phyloP scores from a whole-genome alignment of 176 grass and related monocot genomes.

The Elaeis guineensis region DNA sequence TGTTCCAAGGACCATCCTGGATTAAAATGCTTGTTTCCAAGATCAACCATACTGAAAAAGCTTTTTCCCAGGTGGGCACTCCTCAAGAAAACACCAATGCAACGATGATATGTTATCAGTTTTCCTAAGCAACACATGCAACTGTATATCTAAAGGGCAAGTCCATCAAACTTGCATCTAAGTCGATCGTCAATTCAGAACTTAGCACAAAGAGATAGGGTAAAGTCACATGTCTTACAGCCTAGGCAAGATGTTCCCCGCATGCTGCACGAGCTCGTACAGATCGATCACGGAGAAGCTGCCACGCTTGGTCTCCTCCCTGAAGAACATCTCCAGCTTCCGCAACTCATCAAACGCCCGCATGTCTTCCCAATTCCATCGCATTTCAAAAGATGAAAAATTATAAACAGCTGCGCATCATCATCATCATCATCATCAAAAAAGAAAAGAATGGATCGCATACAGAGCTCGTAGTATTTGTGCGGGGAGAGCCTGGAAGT shows the following conservation, averaged over 20 bases:
- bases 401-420: no score
- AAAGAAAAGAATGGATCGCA: constrained; percentile 6
- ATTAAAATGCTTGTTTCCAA: no score
- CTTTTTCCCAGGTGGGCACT: no score
- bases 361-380: constrained; percentile 46
- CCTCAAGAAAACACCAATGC: no score
- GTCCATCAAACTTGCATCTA: no score
- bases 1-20: no score
- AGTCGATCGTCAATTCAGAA: not conserved
- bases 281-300: constrained; percentile 81
- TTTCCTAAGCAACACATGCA: no score
- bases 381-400: no score
- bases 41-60: no score
- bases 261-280: constrained; percentile 97
- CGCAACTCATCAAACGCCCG: constrained; percentile 92
- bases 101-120: no score
- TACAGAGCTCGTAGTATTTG: constrained; percentile 98
- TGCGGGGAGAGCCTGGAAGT: constrained; percentile 92
- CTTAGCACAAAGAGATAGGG: not conserved
- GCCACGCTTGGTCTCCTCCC: constrained; percentile 72
- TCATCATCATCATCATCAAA: no score
- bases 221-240: constrained; percentile 40
- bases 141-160: no score
- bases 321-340: constrained; percentile 99
- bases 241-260: constrained; percentile 89